Base-by-base conservation (phyloP, 768 basidiomycete genomes). In the Trametes cubensis region DNA sequence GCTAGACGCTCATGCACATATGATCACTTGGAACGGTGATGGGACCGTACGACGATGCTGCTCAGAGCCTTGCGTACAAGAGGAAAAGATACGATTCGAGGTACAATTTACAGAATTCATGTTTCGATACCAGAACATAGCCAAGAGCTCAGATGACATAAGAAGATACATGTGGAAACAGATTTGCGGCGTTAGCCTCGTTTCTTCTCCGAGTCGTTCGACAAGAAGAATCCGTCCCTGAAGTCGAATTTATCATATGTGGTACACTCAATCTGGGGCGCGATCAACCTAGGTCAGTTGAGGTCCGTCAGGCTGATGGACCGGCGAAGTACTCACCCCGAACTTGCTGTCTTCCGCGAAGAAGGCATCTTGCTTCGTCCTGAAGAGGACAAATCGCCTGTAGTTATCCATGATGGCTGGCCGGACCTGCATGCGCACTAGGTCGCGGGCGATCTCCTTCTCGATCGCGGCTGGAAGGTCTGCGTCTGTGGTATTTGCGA, bases 321-420 rank as follows among this genome's bases (percentile, higher is more conserved):
- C 18, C 46, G 38, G 48, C 28, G 60, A 40, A 50, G 25, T 6
- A 81, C 85, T 57, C 69, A 89, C 88, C 61, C 82, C 85, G 60
- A 77, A 70, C 48, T 69, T 72, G 41, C 58, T 45, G 46, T 78
- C 70, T 18, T 54, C 47, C 61, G 30, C 62, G 60, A 67, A 41
- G 44, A 25, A 44, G 23, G 13, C 58, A 62, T 64, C 81, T 10
- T 39, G 53, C 44, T 62, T 76, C 75, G 66, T 69, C 25, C 70
- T 79, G 40, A 92, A 74, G 1, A 89, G 78, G 13, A 89, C 83
- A 72, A 83, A 92, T 26, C 90, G 83, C 26, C 90, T 82, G 68
- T 86, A 85, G 30, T 77, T 68, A 49, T 78, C 73, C 82, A 88
- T 85, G 39, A 90, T 76, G 23, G 67, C 72, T n/a, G 86, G 88